phyloP scores from a whole-genome alignment of 2,329 filamentous ascomycete genomes.

The Didymella lethalis region DNA sequence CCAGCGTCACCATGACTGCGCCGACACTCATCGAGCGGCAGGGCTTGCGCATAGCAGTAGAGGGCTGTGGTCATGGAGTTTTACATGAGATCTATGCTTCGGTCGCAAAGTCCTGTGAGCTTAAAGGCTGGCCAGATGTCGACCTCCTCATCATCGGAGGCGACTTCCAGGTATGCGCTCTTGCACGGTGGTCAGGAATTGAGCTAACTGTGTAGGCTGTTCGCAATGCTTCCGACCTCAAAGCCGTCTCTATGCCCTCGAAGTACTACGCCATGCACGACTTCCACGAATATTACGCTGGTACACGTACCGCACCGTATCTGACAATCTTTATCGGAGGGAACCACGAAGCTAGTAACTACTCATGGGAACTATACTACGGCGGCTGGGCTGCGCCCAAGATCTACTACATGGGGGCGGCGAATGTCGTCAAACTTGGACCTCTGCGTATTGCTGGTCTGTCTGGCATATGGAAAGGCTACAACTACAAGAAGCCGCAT shows the following conservation, averaged over 20 bases:
- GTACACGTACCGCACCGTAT: slow-evolving; percentile 77
- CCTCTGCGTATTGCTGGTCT: slow-evolving; percentile 87
- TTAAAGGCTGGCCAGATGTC: slow-evolving; percentile 79
- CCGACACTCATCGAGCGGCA: slow-evolving; percentile 34
- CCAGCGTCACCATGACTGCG: slow-evolving; percentile 32
- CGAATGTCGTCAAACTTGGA: slow-evolving; percentile 85
- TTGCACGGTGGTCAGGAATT: neutral
- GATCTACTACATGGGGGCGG: slow-evolving; percentile 95
- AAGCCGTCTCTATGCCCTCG: slow-evolving; percentile 84
- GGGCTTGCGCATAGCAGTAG: slow-evolving; percentile 75
- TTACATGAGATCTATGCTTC: slow-evolving; percentile 91
- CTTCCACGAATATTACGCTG: slow-evolving; percentile 94
- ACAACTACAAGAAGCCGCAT: slow-evolving; percentile 84
- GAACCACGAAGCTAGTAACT: slow-evolving; percentile 92
- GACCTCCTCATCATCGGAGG: slow-evolving; percentile 95
- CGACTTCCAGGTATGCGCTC: slow-evolving; percentile 78
- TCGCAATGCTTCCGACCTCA: slow-evolving; percentile 86
- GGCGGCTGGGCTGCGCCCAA: slow-evolving; percentile 97
- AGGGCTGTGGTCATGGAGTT: slow-evolving; percentile 92
- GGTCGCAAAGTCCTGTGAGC: slow-evolving; percentile 71
- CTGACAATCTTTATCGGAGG: slow-evolving; percentile 92
- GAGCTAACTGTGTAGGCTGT: slow-evolving; percentile 66
- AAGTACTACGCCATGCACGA: slow-evolving; percentile 91
- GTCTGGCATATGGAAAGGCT: slow-evolving; percentile 94
- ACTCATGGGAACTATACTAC: slow-evolving; percentile 92